Conservation (phyloP, 306 rosid genomes). For the Cicer yamashitae region DNA sequence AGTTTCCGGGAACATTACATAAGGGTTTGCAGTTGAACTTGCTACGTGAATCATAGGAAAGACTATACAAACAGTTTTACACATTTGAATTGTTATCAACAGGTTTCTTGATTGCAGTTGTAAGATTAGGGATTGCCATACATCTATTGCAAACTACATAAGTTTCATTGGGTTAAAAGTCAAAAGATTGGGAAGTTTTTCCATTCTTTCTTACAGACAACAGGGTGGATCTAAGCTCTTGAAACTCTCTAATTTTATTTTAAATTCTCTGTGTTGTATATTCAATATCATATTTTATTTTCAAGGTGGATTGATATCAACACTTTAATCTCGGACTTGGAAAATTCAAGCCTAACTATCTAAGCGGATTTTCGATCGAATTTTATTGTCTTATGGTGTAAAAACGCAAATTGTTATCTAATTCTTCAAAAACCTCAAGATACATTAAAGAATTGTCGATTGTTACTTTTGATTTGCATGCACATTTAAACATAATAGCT, state of each 20-base stretch:
- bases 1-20: too few relatives aligned
- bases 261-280: too few relatives aligned
- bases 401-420: neutral
- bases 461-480: neutral
- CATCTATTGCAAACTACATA: slow-evolving; percentile 4
- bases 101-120: neutral
- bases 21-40: slow-evolving; percentile 23
- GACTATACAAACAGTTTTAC: neutral
- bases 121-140: neutral
- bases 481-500: neutral
- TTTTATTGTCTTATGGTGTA: neutral
- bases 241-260: too few relatives aligned
- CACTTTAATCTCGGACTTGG: too few relatives aligned
- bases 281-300: too few relatives aligned
- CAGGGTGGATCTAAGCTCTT: neutral
- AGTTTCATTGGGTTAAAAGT: neutral
- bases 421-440: neutral
- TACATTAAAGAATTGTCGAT: neutral
- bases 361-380: neutral
- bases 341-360: neutral
- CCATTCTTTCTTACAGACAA: slow-evolving; percentile 16
- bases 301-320: too few relatives aligned
- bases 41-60: neutral
- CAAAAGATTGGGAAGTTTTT: neutral
- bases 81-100: slow-evolving; percentile 19